Conservation (phyloP, 2,329 filamentous ascomycete species). For the Didymella keratinophila region DNA sequence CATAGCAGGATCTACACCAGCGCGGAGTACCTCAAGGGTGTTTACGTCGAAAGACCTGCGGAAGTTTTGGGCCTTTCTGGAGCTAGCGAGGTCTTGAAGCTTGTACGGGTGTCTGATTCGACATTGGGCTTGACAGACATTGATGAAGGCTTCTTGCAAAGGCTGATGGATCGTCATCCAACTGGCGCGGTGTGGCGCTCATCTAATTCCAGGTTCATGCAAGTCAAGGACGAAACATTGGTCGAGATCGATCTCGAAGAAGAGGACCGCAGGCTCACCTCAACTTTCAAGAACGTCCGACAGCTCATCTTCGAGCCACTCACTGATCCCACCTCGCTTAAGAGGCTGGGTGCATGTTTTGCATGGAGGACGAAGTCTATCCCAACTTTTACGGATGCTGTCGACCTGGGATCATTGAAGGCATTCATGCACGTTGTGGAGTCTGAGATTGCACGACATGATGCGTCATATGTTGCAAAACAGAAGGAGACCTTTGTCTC, state of each 20-base stretch:
- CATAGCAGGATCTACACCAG: constrained; percentile 18
- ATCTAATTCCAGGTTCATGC: constrained; percentile 1
- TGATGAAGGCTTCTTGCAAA: constrained; percentile 26
- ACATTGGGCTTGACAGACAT: constrained; percentile 16
- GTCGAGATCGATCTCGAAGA: constrained; percentile 14
- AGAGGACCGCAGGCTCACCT: constrained; percentile 14
- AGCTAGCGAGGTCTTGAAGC: background rate
- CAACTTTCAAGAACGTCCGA: constrained; percentile 16
- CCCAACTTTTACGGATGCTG: constrained; percentile 24
- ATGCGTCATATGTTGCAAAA: constrained; percentile 20
- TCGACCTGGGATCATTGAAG: constrained; percentile 23
- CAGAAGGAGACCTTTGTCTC: constrained; percentile 27
- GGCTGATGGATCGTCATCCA: constrained; percentile 25
- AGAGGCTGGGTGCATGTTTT: constrained; percentile 29
- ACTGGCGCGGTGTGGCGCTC: constrained; percentile 25
- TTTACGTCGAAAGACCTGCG: constrained; percentile 9
- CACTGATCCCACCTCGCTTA: constrained; percentile 26
- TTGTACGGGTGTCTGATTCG: constrained; percentile 3
- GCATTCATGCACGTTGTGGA: constrained; percentile 26
- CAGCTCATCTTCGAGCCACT: constrained; percentile 30
- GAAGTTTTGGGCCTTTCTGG: constrained; percentile 15
- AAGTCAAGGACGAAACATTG: constrained; percentile 18
- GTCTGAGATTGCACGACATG: constrained; percentile 22
- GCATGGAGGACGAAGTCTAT: constrained; percentile 20
- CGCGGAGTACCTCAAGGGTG: constrained; percentile 11